Conservation (phyloP, 2,329 filamentous ascomycete genomes). For the Mycosphaerella arachidis region DNA sequence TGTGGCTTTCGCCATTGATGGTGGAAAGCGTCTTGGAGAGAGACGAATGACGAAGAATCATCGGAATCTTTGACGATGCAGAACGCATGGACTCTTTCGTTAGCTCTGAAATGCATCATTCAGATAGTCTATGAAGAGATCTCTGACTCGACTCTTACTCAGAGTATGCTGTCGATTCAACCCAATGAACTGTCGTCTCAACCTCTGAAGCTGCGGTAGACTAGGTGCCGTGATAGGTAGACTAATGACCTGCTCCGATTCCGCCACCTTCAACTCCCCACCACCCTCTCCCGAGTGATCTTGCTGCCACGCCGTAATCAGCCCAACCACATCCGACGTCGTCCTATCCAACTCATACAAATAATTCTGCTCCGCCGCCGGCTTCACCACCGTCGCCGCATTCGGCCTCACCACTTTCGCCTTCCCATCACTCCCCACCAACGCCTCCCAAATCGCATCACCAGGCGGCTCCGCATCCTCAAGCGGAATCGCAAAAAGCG, state of each 20-base stretch:
- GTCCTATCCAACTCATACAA: conserved; percentile 74
- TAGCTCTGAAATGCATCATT: conserved; percentile 36
- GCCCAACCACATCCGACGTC: conserved; percentile 70
- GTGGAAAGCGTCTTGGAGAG: not conserved
- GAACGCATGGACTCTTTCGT: not conserved
- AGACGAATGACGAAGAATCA: not conserved
- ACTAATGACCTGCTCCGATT: conserved; percentile 54
- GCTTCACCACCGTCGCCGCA: conserved; percentile 67
- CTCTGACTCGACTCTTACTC: conserved; percentile 35
- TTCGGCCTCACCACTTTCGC: conserved; percentile 67
- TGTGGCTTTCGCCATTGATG: not conserved
- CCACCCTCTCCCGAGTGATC: conserved; percentile 60
- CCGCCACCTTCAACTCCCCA: conserved; percentile 52
- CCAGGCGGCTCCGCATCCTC: conserved; percentile 67
- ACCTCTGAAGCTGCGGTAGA: conserved; percentile 70
- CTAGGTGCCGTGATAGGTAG: conserved; percentile 63
- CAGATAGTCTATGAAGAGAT: conserved; percentile 40
- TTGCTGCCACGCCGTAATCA: conserved; percentile 63
- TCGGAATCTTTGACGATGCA: not conserved
- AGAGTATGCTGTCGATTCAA: conserved; percentile 64
- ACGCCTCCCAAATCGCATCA: conserved; percentile 68
- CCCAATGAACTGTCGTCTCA: conserved; percentile 71
- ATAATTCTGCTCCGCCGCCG: conserved; percentile 62
- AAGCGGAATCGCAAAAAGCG: conserved; percentile 73
- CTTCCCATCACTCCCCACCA: conserved; percentile 59